Percentiles rank a stretch among this genome's conserved stretches.
Conservation (phyloP, 352 stramenopile genomes). For the Blastocystis hominis region DNA sequence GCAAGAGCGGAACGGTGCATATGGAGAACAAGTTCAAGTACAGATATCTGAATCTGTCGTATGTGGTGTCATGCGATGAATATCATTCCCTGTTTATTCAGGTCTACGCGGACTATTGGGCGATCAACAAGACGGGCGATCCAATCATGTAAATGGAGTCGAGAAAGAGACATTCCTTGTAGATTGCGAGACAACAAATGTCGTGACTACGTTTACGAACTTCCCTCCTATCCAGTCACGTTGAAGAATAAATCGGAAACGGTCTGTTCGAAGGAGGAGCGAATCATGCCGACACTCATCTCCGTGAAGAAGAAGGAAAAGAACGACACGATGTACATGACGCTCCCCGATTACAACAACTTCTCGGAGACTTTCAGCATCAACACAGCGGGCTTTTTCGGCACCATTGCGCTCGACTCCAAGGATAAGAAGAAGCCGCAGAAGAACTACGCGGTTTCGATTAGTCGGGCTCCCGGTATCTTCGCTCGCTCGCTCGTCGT, state of each 20-base stretch:
- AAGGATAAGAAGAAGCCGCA: conserved; percentile 1
- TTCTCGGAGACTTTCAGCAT: conserved; percentile 19
- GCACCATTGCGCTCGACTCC: background rate
- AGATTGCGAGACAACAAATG: background rate
- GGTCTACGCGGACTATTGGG: conserved; percentile 32
- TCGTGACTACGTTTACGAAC: background rate
- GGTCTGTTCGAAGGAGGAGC: conserved; percentile 30
- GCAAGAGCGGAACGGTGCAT: background rate
- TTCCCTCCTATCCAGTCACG: background rate
- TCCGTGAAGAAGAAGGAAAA: conserved; percentile 51
- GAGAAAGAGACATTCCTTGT: background rate
- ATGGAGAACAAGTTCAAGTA: conserved; percentile 15
- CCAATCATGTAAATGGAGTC: background rate
- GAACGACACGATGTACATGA: conserved; percentile 1
- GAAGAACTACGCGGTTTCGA: background rate
- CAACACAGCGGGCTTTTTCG: conserved; percentile 22
- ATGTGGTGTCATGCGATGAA: background rate
- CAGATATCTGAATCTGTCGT: conserved; percentile 34
- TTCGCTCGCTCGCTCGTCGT: conserved; percentile 28
- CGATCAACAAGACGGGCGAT: conserved; percentile 39
- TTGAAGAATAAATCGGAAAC: conserved; percentile 24
- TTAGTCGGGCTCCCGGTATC: conserved; percentile 10
- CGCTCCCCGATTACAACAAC: background rate
- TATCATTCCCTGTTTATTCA: conserved; percentile 23
- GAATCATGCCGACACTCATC: conserved; percentile 13